Conservation (phyloP, 2,329 filamentous ascomycete genomes). For the Aspergillus calidoustus region DNA sequence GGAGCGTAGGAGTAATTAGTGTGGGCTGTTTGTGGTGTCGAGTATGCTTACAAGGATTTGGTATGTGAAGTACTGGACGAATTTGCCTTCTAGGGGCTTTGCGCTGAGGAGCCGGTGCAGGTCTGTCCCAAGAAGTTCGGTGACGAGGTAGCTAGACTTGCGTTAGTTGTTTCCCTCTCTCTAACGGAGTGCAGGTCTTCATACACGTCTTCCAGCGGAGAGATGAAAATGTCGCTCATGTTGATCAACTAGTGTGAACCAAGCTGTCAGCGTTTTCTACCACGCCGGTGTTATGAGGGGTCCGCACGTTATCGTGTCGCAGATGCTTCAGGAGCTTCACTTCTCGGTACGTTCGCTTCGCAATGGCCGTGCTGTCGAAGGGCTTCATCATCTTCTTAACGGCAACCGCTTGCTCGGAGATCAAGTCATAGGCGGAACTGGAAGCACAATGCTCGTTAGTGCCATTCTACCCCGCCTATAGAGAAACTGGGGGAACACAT, state of each 20-base stretch:
- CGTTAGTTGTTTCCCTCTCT: constrained; percentile 9
- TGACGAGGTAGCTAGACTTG: constrained; percentile 83
- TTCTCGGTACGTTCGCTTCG: constrained; percentile 96
- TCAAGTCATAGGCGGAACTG: constrained; percentile 95
- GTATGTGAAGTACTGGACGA: constrained; percentile 99
- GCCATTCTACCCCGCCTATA: neutral
- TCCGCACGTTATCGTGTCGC: constrained; percentile 86
- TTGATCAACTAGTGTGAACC: constrained; percentile 76
- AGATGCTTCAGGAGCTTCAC: constrained; percentile 96
- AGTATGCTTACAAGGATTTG: constrained; percentile 81
- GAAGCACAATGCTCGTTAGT: neutral
- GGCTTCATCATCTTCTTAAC: constrained; percentile 99
- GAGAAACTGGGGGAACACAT: constrained; percentile 31
- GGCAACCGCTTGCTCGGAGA: constrained; percentile 93
- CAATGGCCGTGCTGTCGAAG: constrained; percentile 94
- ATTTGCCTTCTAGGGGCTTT: constrained; percentile 95
- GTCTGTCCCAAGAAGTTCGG: constrained; percentile 94
- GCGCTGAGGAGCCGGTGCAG: constrained; percentile 94
- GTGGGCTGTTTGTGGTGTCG: neutral
- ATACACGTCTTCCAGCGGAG: constrained; percentile 98
- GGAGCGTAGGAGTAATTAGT: constrained; percentile 22
- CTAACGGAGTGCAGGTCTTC: constrained; percentile 1
- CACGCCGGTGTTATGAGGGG: neutral
- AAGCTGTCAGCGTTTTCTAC: constrained; percentile 18
- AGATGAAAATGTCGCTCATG: constrained; percentile 99